Conservation (phyloP, 2,329 filamentous ascomycete genomes). For the Pezicula neosporulosa region DNA sequence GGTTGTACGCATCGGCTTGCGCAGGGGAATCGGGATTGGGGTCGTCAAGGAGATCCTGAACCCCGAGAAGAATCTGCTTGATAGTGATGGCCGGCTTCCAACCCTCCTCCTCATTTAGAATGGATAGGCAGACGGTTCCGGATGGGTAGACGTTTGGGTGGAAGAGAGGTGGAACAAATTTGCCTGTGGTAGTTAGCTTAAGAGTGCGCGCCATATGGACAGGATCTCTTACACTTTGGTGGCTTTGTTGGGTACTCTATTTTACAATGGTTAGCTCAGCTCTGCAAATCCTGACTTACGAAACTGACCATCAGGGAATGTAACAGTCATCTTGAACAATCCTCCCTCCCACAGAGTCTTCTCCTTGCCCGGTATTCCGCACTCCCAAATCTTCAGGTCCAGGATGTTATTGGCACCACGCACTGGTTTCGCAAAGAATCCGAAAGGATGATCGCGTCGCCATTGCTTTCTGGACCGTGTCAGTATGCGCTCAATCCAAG, state of each 20-base stretch:
- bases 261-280: conserved; percentile 19
- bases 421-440: conserved; percentile 88
- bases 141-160: conserved; percentile 99
- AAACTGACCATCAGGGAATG: conserved; percentile 83
- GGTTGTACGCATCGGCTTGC: conserved; percentile 94
- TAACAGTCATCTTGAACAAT: conserved; percentile 88
- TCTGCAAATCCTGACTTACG: not conserved
- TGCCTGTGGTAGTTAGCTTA: conserved; percentile 56
- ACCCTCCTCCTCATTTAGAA: conserved; percentile 95
- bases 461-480: conserved; percentile 76
- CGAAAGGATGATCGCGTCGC: conserved; percentile 95
- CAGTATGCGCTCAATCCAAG: conserved; percentile 7
- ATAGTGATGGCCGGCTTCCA: conserved; percentile 99
- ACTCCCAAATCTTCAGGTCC: conserved; percentile 95
- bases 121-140: conserved; percentile 94
- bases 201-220: conserved; percentile 2
- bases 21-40: conserved; percentile 96
- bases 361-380: conserved; percentile 91
- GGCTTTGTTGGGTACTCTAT: conserved; percentile 97
- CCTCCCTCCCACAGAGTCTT: conserved; percentile 99
- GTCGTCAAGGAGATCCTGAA: conserved; percentile 93
- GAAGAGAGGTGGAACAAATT: conserved; percentile 93
- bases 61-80: conserved; percentile 93
- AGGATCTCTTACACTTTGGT: conserved; percentile 78
- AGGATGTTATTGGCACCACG: conserved; percentile 77